Base-by-base conservation (phyloP, 345 rosid species). In the Iberis pinnata region DNA sequence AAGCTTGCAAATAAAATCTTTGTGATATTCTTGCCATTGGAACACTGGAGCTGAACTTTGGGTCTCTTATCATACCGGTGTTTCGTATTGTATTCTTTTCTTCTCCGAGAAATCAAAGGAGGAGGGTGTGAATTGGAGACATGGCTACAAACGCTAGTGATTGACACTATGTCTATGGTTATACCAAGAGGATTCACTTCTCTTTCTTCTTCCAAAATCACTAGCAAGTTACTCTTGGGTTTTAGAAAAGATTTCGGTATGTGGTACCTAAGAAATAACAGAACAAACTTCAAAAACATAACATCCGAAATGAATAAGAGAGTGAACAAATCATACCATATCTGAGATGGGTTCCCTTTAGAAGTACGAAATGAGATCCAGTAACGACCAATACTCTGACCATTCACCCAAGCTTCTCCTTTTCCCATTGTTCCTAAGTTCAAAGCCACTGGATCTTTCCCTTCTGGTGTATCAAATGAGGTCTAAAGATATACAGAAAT, bases 361-460 rank as follows among this genome's bases (percentile, higher is more conserved):
- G 61, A 19, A 6, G 82, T 77, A 63, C 16, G 84, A 44, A 75
- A 77, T 18, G 90, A 82, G 40, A 73, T 69, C 96, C 89, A 84
- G 40, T 78, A 84, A 39, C 93, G 78, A 47, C 89, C 89, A 24
- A 87, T 81, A 65, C 88, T 84, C 45, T 74, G 87, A 10, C 89
- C 89, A 19, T 87, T 84, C 49, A 87, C 75, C 87, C 89, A 87
- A 53, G 75, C 81, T 77, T 87, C 83, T 16, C 93, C 96, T 64
- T 87, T 87, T 56, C 93, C 88, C 93, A 87, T 84, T 48, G 87
- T 66, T 14, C 58, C 67, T 40, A 81, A 75, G 72, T 87, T 78
- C 65, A 87, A 26, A 18, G 78, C 75, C 13, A 81, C 69, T 16
- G 89, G 80, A 40, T 79, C 85, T 15, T 47, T 63, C 60, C 85